phyloP scores from a whole-genome alignment of 306 rosid species.

The Datisca glomerata region DNA sequence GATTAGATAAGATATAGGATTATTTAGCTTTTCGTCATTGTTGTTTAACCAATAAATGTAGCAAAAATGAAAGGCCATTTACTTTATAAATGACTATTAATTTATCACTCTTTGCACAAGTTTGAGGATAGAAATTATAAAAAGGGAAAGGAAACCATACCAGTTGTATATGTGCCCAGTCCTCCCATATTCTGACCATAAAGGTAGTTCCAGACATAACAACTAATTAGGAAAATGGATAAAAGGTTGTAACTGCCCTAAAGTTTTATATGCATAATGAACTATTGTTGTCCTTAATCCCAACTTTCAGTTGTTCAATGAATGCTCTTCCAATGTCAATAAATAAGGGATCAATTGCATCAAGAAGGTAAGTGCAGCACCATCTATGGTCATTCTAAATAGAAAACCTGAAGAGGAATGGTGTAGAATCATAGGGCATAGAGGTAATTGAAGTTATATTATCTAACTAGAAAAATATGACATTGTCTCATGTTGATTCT shows the following conservation, averaged over 20 bases:
- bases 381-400: constrained; percentile 64
- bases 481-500: too few species aligned
- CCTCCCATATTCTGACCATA: constrained; percentile 68
- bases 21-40: too few species aligned
- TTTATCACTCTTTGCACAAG: not conserved
- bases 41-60: too few species aligned
- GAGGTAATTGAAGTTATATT: too few species aligned
- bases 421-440: constrained; percentile 8
- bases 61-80: too few species aligned
- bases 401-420: constrained; percentile 85
- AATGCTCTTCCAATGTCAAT: constrained; percentile 74
- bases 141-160: constrained; percentile 26
- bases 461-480: too few species aligned
- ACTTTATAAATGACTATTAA: not conserved
- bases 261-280: not conserved
- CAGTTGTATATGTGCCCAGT: constrained; percentile 84
- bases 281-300: constrained; percentile 9
- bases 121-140: not conserved
- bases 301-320: constrained; percentile 70
- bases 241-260: constrained; percentile 9
- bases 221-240: too few species aligned
- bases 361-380: constrained; percentile 94
- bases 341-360: constrained; percentile 84
- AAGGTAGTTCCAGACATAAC: too few species aligned
- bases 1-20: too few species aligned